These are phyloP conservation scores for Lasiodiplodia citricola DNA, from an alignment of 2,329 filamentous ascomycete species.

Conservation along the genomic window DNA sequence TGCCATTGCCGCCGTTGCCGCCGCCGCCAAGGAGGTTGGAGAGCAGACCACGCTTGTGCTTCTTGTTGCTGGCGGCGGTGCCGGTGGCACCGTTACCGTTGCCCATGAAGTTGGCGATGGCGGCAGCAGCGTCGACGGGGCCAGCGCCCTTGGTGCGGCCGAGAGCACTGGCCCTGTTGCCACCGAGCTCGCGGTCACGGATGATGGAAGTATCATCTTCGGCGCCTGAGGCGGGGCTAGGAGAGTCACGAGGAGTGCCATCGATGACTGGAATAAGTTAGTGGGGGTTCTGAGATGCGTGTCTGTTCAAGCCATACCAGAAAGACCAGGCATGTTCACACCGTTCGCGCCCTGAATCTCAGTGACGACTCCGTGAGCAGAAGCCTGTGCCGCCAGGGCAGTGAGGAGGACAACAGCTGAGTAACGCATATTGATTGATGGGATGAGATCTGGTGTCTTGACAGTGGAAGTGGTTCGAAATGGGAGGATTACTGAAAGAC, in stretches of 20 bases:
- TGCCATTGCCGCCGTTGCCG: slow-evolving; percentile 33
- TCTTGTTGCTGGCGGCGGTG: slow-evolving; percentile 37
- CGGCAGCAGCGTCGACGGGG: slow-evolving; percentile 61
- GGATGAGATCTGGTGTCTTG: neutral
- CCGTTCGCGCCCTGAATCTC: slow-evolving; percentile 64
- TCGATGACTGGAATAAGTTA: slow-evolving; percentile 57
- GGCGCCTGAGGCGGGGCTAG: slow-evolving; percentile 65
- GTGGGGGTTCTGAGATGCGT: neutral
- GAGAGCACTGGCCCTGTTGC: slow-evolving; percentile 62
- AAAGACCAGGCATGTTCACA: slow-evolving; percentile 67
- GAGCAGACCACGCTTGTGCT: slow-evolving; percentile 42
- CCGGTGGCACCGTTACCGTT: neutral
- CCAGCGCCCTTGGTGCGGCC: slow-evolving; percentile 67
- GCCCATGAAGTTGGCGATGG: slow-evolving; percentile 67
- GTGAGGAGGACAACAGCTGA: slow-evolving; percentile 51
- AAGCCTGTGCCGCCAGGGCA: slow-evolving; percentile 54
- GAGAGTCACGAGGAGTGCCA: slow-evolving; percentile 71
- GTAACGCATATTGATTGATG: slow-evolving; percentile 53
- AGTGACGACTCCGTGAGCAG: slow-evolving; percentile 65
- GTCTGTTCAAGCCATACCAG: slow-evolving; percentile 44
- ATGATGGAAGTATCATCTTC: slow-evolving; percentile 75
- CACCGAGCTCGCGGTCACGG: slow-evolving; percentile 63
- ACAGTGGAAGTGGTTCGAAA: neutral
- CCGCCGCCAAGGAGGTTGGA: slow-evolving; percentile 42
- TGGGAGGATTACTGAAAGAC: neutral